Percentiles rank a stretch among this genome's conserved stretches.
phyloP scores from a whole-genome alignment of 345 rosid species.

The Theobroma cacao region DNA sequence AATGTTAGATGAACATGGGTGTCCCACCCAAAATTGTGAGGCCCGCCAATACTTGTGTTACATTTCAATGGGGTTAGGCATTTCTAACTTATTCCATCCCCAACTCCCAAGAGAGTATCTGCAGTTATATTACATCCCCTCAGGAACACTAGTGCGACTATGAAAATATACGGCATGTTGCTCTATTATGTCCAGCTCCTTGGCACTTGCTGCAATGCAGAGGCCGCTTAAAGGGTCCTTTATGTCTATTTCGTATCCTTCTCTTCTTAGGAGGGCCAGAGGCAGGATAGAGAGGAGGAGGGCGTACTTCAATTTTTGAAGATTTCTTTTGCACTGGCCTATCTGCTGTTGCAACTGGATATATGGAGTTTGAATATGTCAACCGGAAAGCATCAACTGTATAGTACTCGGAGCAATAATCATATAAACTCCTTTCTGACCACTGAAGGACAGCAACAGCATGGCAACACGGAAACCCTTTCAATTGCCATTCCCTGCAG shows the following conservation, averaged over 20 bases:
- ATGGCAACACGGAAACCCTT: constrained; percentile 53
- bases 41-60: not conserved
- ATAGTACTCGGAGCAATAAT: constrained; percentile 44
- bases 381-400: constrained; percentile 35
- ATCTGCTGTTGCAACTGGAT: constrained; percentile 31
- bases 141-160: too few relatives aligned
- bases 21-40: not conserved
- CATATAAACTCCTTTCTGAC: constrained; percentile 27
- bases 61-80: not conserved
- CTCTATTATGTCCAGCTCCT: not conserved
- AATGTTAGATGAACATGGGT: not conserved
- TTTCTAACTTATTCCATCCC: not conserved
- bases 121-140: not conserved
- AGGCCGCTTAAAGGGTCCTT: not conserved
- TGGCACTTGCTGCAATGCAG: not conserved
- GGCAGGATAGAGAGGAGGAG: not conserved
- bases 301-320: not conserved
- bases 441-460: constrained; percentile 46
- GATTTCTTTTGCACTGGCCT: not conserved
- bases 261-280: not conserved
- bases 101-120: not conserved
- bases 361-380: constrained; percentile 41
- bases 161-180: not conserved
- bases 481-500: constrained; percentile 46
- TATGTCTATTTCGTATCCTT: not conserved